Evolutionary conservation across 2,329 filamentous ascomycete species (phyloP).

Genomic region (Apiospora phragmitis): DNA sequence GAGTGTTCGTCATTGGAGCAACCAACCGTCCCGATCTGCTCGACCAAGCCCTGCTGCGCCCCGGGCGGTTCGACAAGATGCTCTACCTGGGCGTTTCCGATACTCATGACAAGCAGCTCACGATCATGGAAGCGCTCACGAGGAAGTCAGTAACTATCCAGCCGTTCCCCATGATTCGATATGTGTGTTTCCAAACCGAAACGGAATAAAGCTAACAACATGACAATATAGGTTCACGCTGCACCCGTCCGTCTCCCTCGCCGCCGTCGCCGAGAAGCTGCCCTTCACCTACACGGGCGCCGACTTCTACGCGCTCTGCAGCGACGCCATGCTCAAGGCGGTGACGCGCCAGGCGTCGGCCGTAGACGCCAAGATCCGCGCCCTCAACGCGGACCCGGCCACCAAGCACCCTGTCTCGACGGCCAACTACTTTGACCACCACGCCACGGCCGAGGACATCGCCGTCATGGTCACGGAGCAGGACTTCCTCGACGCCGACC

Average conservation of each 20-base stretch:
- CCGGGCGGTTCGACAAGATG: slow-evolving; percentile 97
- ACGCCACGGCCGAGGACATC: slow-evolving; percentile 79
- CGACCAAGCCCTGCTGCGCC: slow-evolving; percentile 84
- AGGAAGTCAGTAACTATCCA: slow-evolving; percentile 68
- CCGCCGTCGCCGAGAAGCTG: slow-evolving; percentile 70
- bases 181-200: neutral
- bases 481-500: slow-evolving; percentile 80
- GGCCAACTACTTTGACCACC: slow-evolving; percentile 94
- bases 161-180: neutral
- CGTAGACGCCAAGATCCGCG: slow-evolving; percentile 80
- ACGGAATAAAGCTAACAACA: slow-evolving; percentile 16
- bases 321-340: slow-evolving; percentile 97
- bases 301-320: slow-evolving; percentile 95
- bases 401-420: slow-evolving; percentile 65
- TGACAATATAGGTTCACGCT: slow-evolving; percentile 70
- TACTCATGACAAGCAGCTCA: slow-evolving; percentile 94
- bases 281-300: slow-evolving; percentile 97
- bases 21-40: slow-evolving; percentile 93
- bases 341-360: slow-evolving; percentile 85
- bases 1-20: slow-evolving; percentile 95
- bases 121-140: slow-evolving; percentile 89
- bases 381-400: slow-evolving; percentile 57
- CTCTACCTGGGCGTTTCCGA: slow-evolving; percentile 95
- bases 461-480: slow-evolving; percentile 85
- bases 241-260: slow-evolving; percentile 74